Evolutionary conservation across 1,284 basidiomycete species (phyloP), one percentile per base, ranked within the genome.

Genomic region (Pterula multifida): DNA sequence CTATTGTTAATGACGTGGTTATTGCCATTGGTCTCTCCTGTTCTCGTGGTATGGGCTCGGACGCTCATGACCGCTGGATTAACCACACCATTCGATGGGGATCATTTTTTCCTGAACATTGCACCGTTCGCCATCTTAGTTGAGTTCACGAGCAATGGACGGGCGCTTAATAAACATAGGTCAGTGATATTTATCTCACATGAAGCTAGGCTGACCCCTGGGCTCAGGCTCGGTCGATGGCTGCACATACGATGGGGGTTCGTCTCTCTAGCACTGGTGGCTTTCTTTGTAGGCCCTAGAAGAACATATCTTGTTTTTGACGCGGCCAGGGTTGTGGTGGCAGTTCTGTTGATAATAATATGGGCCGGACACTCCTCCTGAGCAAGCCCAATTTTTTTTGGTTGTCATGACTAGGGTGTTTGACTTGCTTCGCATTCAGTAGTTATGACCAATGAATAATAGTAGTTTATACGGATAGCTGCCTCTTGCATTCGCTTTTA

Each of bases 1-100:
- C 64, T 95, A 9, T 65, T 93, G 44, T 66, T 92, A n/a, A 79
- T 93, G 74, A 81, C 88, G 9, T 84, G 82, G 74, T 70, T 96
- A 1, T 67, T 95, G 0, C 94, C 94, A 0, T 71, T 92, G 48
- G 77, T 78, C 3, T 85, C 81, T 0, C 85, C 91, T 0, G 82
- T 87, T 3, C 69, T 98, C 17, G 80, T 81, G 0, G 91, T 96
- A 0, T 98, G 94, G 94, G 83, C 85, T 1, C 79, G 92, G 50
- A 95, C 92, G 49, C 63, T 90, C 6, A 68, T 74, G 17, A 85
- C 81, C 1, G 82, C 84, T n/a, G 85, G 85, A 1, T 68, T 77
- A 36, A 82, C 76, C 6, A 78, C 80, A 2, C 84, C 83, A 1
- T 88, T 88, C 57, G 75, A 81, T 50, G 82, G 84, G 0, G 88